phyloP scores from a whole-genome alignment of 176 grass and related monocot genomes.

The Chrysopogon serrulatus region DNA sequence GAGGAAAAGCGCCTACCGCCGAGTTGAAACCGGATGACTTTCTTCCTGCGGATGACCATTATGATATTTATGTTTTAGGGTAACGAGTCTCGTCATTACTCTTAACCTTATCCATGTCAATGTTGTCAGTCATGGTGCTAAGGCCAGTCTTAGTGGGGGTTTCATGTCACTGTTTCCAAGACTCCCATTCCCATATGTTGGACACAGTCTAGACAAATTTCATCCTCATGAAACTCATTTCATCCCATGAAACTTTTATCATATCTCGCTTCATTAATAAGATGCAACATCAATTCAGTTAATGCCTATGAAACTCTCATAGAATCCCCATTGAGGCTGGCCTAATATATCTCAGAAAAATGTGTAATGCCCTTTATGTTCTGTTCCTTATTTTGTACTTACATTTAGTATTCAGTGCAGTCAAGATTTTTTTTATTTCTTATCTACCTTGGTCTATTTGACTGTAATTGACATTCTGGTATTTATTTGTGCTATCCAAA shows the following conservation, averaged over 20 bases:
- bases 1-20: conserved; percentile 70
- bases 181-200: too few relatives aligned
- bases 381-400: background rate
- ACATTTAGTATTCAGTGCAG: background rate
- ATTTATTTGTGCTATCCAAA: background rate
- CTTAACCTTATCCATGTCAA: conserved; percentile 10
- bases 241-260: too few relatives aligned
- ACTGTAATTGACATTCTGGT: background rate
- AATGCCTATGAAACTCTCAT: too few relatives aligned
- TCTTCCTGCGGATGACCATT: conserved; percentile 68
- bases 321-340: too few relatives aligned
- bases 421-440: background rate
- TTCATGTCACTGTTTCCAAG: too few relatives aligned
- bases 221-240: too few relatives aligned
- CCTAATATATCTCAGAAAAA: background rate
- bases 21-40: conserved; percentile 73
- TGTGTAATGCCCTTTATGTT: background rate
- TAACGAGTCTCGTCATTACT: conserved; percentile 24
- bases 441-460: background rate
- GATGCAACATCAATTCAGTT: too few relatives aligned
- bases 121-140: background rate
- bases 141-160: too few relatives aligned
- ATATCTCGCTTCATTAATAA: too few relatives aligned
- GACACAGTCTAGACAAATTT: too few relatives aligned
- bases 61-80: conserved; percentile 97